phyloP scores from a whole-genome alignment of 371 early-diverging fungal species.

The Thermomucor indicae-seudaticae region DNA sequence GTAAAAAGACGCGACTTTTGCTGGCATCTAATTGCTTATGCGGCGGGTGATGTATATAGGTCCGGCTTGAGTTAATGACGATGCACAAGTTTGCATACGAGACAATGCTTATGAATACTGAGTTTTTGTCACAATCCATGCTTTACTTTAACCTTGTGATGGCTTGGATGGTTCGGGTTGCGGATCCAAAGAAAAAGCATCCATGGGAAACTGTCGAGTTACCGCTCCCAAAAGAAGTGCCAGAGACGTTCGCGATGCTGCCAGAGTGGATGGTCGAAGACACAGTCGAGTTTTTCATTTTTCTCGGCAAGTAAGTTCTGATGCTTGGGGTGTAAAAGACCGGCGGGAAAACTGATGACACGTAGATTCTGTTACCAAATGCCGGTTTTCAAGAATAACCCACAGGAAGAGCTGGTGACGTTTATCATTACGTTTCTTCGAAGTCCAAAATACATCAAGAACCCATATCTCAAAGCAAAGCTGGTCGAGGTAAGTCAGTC shows the following conservation, averaged over 20 bases:
- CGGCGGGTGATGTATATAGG: slow-evolving; percentile 11
- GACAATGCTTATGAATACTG: slow-evolving; percentile 70
- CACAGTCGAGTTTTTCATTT: slow-evolving; percentile 69
- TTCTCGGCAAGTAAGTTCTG: slow-evolving; percentile 47
- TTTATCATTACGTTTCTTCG: slow-evolving; percentile 79
- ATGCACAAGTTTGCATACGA: slow-evolving; percentile 70
- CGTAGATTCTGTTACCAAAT: slow-evolving; percentile 55
- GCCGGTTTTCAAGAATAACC: slow-evolving; percentile 49
- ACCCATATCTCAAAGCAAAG: slow-evolving; percentile 93
- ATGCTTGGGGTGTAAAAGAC: background rate
- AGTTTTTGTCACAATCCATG: slow-evolving; percentile 54
- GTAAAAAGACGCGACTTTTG: slow-evolving; percentile 3
- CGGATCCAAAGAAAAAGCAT: slow-evolving; percentile 49
- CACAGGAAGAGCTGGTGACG: slow-evolving; percentile 69
- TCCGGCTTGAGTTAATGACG: slow-evolving; percentile 53
- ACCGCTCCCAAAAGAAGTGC: slow-evolving; percentile 51
- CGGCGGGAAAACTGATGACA: background rate
- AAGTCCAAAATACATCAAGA: slow-evolving; percentile 79
- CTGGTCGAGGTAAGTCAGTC: slow-evolving; percentile 72
- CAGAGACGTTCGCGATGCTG: slow-evolving; percentile 67
- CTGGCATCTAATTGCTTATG: background rate
- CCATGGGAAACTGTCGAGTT: slow-evolving; percentile 51
- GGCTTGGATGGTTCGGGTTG: slow-evolving; percentile 70
- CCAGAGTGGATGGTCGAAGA: slow-evolving; percentile 96
- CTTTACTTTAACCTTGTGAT: slow-evolving; percentile 82